Base-by-base conservation (phyloP, 345 rosid species). In the Aquilaria malaccensis region DNA sequence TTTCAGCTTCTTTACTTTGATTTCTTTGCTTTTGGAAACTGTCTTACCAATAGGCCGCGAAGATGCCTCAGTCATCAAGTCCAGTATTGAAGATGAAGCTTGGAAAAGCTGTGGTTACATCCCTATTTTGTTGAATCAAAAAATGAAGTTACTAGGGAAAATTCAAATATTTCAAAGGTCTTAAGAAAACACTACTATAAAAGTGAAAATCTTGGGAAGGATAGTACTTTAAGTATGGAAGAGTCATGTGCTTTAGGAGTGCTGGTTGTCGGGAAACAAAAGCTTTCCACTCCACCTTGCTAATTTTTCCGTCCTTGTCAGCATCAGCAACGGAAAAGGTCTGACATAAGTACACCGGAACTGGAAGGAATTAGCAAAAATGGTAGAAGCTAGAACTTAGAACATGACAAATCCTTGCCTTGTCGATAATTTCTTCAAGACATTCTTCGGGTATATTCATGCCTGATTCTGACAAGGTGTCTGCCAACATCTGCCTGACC, bases 61-160 rank as follows among this genome's bases (percentile, higher is more conserved):
- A 45, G 22, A 22, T 3, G 3, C 0, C 11, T 60, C 53, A 63
- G 47, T 84, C 89, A 2, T 81, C 85, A 13, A 80, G 81, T 73
- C 71, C 74, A 2, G 87, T 76, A 65, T 85, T 82, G 76, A 85
- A 85, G 47, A 82, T 80, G 52, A 85, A 85, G 67, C 87, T 85
- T 11, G 87, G 91, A 70, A 82, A 85, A 48, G 79, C 73, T 15
- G 85, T 76, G 7, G 90, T 72, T 15, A 80, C 72, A 58, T 78
- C 77, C 79, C 90, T 82, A 68, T 46, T 14, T 65, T 30, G 31
- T 63, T 30, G 22, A 22, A 22, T 22, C 22, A 22, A 22, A 22
- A 22, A 22, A 22, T 22, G 0, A 22, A 22, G 22, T 22, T 22
- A 22, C 22, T 22, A 22, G 22, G 22, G 22, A 22, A 22, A 22